phyloP scores from a whole-genome alignment of 257 asterid genomes.

The Solanum gandarillasii region DNA sequence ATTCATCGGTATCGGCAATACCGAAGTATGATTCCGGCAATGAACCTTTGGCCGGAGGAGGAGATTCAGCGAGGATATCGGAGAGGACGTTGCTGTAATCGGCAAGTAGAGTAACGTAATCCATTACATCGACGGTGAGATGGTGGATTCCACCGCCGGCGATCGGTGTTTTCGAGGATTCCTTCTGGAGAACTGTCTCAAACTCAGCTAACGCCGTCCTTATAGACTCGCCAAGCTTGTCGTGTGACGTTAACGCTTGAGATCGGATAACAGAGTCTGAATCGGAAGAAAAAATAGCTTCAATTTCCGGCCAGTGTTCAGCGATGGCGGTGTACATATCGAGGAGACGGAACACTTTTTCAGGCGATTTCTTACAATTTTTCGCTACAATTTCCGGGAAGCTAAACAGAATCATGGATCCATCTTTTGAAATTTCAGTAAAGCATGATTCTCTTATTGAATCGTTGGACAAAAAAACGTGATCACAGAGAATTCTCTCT shows the following conservation, averaged over 20 bases:
- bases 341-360: constrained; percentile 53
- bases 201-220: constrained; percentile 33
- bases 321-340: constrained; percentile 66
- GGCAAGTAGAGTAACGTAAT: constrained; percentile 41
- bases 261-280: constrained; percentile 29
- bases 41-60: constrained; percentile 16
- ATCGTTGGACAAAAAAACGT: constrained; percentile 53
- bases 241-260: constrained; percentile 44
- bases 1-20: constrained; percentile 39
- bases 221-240: constrained; percentile 36
- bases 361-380: constrained; percentile 39
- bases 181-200: constrained; percentile 48
- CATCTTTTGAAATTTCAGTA: constrained; percentile 45
- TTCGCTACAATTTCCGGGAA: constrained; percentile 53
- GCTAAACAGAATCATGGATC: constrained; percentile 49
- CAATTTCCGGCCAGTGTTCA: constrained; percentile 59
- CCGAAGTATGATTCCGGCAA: constrained; percentile 44
- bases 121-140: constrained; percentile 50
- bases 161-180: constrained; percentile 38
- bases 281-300: constrained; percentile 47
- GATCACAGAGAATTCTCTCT: constrained; percentile 61
- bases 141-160: constrained; percentile 62
- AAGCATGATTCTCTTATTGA: constrained; percentile 58
- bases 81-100: constrained; percentile 53
- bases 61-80: constrained; percentile 34